Evolutionary conservation across 495 filamentous ascomycete species (phyloP).

Genomic region (Aspergillus homomorphus): DNA sequence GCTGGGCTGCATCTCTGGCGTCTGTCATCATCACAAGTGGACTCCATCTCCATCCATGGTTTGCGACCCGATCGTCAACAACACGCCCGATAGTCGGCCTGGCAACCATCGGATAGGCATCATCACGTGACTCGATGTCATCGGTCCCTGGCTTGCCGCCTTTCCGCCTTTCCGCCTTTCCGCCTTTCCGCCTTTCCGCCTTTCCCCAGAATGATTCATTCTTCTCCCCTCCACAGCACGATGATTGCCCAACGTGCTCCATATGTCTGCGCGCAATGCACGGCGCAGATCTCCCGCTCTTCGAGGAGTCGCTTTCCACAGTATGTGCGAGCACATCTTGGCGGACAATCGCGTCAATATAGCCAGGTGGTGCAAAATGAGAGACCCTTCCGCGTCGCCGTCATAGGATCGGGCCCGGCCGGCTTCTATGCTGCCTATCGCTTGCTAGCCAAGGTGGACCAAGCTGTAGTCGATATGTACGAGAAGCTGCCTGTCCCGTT

Average conservation of each 20-base stretch:
- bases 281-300: conserved; percentile 19
- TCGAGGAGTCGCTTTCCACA: conserved; percentile 9
- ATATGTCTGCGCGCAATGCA: conserved; percentile 37
- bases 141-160: conserved; percentile 3
- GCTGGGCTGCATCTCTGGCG: conserved; percentile 3
- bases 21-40: conserved; percentile 2
- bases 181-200: not conserved
- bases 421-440: conserved; percentile 93
- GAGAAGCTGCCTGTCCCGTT: conserved; percentile 90
- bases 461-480: conserved; percentile 89
- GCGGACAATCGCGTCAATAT: conserved; percentile 26
- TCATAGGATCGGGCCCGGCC: conserved; percentile 92
- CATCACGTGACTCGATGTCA: conserved; percentile 26
- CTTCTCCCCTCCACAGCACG: not conserved
- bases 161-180: not conserved
- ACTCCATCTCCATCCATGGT: not conserved
- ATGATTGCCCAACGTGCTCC: conserved; percentile 30
- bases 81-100: conserved; percentile 31
- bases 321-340: conserved; percentile 7
- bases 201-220: not conserved
- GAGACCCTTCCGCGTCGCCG: conserved; percentile 69
- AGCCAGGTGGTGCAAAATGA: conserved; percentile 38
- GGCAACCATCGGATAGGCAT: conserved; percentile 33
- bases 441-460: conserved; percentile 67
- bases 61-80: conserved; percentile 21